phyloP scores from a whole-genome alignment of 2,329 filamentous ascomycete species.

The Fusarium pseudocircinatum region DNA sequence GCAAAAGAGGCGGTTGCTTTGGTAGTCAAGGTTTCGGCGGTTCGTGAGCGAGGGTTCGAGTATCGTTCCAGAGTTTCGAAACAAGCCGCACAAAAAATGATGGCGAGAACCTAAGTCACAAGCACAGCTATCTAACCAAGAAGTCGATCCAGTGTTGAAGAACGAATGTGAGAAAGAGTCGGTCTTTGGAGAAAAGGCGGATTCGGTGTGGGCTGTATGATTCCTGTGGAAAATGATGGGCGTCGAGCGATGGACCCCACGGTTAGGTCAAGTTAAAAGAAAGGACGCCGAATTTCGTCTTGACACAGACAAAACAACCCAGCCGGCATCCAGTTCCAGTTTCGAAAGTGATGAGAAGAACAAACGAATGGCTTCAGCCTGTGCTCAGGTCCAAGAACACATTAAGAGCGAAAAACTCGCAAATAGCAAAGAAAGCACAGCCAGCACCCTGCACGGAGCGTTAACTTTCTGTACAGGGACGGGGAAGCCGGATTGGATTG shows the following conservation, averaged over 20 bases:
- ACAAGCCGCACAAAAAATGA: slow-evolving; percentile 14
- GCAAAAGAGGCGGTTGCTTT: slow-evolving; percentile 17
- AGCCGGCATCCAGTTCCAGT: slow-evolving; percentile 32
- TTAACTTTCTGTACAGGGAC: slow-evolving; percentile 27
- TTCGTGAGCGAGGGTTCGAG: slow-evolving; percentile 13
- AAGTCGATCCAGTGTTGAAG: slow-evolving; percentile 10
- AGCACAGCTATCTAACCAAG: slow-evolving; percentile 30
- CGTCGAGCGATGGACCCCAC: slow-evolving; percentile 19
- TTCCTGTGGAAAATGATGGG: slow-evolving; percentile 24
- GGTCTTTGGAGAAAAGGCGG: slow-evolving; percentile 10
- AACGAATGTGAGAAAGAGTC: slow-evolving; percentile 30
- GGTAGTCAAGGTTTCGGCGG: slow-evolving; percentile 4
- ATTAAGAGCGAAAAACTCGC: slow-evolving; percentile 36
- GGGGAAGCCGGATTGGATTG: slow-evolving; percentile 43
- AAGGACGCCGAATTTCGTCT: slow-evolving; percentile 35
- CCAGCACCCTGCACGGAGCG: slow-evolving; percentile 34
- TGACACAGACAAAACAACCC: slow-evolving; percentile 36
- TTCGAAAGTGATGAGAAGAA: slow-evolving; percentile 9
- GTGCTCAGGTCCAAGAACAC: slow-evolving; percentile 7
- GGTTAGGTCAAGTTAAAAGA: slow-evolving; percentile 27
- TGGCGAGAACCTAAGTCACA: slow-evolving; percentile 16
- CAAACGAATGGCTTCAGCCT: slow-evolving; percentile 21
- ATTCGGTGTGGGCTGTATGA: slow-evolving; percentile 26
- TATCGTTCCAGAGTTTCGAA: slow-evolving; percentile 18
- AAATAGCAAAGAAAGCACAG: slow-evolving; percentile 27